Conservation (phyloP, 768 basidiomycete genomes). For the Auricularia sp. region DNA sequence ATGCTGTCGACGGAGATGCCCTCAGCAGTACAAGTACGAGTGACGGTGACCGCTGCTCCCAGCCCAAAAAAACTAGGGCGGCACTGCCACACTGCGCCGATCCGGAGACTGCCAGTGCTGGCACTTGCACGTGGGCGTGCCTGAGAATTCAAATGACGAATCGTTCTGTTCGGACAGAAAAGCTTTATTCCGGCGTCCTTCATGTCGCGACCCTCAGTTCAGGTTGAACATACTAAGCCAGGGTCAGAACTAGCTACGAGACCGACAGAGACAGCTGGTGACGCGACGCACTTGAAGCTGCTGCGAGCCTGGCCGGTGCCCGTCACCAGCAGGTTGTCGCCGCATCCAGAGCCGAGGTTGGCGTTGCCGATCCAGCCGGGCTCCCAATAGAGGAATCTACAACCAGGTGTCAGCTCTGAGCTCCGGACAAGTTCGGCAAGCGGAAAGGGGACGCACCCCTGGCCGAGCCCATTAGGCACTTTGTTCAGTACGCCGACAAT, state of each 20-base stretch:
- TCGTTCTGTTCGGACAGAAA: too few relatives aligned
- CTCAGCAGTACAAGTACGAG: too few relatives aligned
- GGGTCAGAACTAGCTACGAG: neutral
- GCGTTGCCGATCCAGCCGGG: slow-evolving; percentile 56
- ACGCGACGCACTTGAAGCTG: neutral
- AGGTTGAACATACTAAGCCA: neutral
- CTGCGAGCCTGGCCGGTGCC: slow-evolving; percentile 31
- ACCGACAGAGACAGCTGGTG: too few relatives aligned
- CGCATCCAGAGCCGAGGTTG: slow-evolving; percentile 21
- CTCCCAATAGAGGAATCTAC: slow-evolving; percentile 44
- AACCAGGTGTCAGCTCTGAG: neutral
- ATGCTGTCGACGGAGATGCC: too few relatives aligned
- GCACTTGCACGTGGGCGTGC: too few relatives aligned
- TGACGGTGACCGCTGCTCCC: too few relatives aligned
- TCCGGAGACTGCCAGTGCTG: too few relatives aligned
- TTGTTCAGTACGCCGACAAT: slow-evolving; percentile 37
- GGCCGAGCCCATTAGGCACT: slow-evolving; percentile 23
- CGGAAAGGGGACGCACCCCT: slow-evolving; percentile 29
- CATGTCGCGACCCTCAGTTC: neutral
- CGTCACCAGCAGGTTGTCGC: slow-evolving; percentile 40
- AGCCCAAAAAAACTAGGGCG: too few relatives aligned
- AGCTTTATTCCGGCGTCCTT: too few relatives aligned
- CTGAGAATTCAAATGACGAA: too few relatives aligned
- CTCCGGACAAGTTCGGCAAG: slow-evolving; percentile 20
- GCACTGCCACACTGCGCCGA: too few relatives aligned